These are phyloP conservation scores for Pseudogymnoascus destructans DNA, from an alignment of 2,329 filamentous ascomycete species.

Conservation along the genomic window DNA sequence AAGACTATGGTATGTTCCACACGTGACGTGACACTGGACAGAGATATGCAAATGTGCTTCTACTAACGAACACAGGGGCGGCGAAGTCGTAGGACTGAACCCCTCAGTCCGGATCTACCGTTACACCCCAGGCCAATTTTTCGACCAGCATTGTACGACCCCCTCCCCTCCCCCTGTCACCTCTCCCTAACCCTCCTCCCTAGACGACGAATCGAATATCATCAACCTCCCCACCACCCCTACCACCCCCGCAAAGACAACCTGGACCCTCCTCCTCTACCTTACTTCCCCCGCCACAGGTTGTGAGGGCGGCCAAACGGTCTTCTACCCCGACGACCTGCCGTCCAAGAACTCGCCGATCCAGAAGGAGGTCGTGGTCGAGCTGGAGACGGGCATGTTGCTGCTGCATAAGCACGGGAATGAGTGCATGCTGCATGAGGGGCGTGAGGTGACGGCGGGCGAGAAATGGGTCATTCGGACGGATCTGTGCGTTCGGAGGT, in stretches of 20 bases:
- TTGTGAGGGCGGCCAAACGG: constrained; percentile 76
- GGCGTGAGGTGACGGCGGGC: constrained; percentile 60
- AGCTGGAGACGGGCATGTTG: constrained; percentile 70
- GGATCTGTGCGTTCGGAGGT: constrained; percentile 58
- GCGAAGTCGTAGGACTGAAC: constrained; percentile 70
- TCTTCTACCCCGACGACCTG: constrained; percentile 65
- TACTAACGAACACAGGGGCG: constrained; percentile 50
- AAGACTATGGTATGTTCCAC: constrained; percentile 21
- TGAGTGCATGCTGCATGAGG: constrained; percentile 84
- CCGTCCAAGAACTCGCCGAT: constrained; percentile 32
- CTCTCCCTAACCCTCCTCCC: not conserved
- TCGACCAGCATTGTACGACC: constrained; percentile 75
- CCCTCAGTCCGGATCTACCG: constrained; percentile 83
- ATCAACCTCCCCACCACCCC: constrained; percentile 42
- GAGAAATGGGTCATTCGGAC: constrained; percentile 89
- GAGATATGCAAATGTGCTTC: not conserved
- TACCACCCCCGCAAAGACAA: constrained; percentile 52
- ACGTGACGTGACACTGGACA: not conserved
- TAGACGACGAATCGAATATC: constrained; percentile 78
- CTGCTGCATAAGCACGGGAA: constrained; percentile 80
- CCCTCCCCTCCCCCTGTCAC: not conserved
- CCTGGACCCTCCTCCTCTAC: constrained; percentile 85
- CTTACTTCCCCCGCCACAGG: constrained; percentile 63
- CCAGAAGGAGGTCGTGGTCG: constrained; percentile 55
- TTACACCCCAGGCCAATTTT: constrained; percentile 77